Evolutionary conservation across 768 basidiomycete species (phyloP), one percentile per base, ranked within the genome.

Genomic region (Dentipellis sp.): DNA sequence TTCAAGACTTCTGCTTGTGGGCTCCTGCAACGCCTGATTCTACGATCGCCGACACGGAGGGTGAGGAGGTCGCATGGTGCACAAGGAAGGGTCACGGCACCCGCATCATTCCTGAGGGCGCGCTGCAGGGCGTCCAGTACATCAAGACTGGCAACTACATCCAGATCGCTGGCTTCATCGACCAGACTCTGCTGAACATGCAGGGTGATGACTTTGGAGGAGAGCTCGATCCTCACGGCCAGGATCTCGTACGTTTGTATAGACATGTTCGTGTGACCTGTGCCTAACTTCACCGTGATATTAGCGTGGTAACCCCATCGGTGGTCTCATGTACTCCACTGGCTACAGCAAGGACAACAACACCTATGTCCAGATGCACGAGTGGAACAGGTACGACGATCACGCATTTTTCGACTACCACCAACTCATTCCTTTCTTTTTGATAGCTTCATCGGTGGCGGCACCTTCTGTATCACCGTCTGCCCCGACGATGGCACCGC

Each of bases 241-340:
- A 86, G 57, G 87, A 89, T 66, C 62, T 70, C 54, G 78, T 78
- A 52, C 69, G 14, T 16, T 10, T 36, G 1, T 35, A 17, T 42
- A 4, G 40, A n/a, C 36, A 6, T 2, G 7, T 16, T 39, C 19
- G 2, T 45, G 10, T 35, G 9, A 12, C 10, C 14, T 19, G 19
- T 16, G n/a, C 23, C 12, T n/a, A 4, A 12, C 29, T 6, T 29
- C 5, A 11, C 29, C 6, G 3, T 14, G 22, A 6, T 10, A 10
- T 12, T 60, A 85, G 79, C 80, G 84, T 59, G 91, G 89, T n/a
- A 93, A 90, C 71, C 86, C 87, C 2, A 72, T 88, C 22, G 88
- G 89, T 59, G 86, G 81, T 29, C 29, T 29, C 29, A 29, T 29
- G 29, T 29, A 29, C 29, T 29, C 29, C 29, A 29, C 29, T 29